Base-by-base conservation (phyloP, 1,284 basidiomycete genomes). In the Trametes polyzona region DNA sequence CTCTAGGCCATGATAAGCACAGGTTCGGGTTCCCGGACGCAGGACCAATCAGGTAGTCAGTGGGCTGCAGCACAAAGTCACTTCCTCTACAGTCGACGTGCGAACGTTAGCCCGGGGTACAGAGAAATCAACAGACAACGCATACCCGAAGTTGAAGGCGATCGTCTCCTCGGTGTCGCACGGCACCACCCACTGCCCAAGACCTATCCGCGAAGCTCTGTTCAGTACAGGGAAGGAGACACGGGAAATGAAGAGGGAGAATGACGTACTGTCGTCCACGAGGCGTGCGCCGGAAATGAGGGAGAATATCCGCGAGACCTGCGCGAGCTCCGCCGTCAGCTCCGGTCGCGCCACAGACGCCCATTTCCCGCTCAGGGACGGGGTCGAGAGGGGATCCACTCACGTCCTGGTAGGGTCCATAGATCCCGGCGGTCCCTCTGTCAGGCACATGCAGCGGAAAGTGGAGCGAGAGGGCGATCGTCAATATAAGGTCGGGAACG, bases 1-100 rank as follows among this genome's bases (percentile, higher is more conserved):
- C 92, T 52, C 79, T 77, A 0, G 93, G 93, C 93, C 93, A 96
- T 14, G 92, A 81, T 29, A 95, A 74, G 71, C 93, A 96, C 42
- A 93, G 73, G 47, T 81, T 78, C 0, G 88, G 84, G 62, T 88
- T 80, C 8, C 83, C 82, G 19, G 77, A 74, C 2, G 87, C 80
- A 37, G 86, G 87, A 8, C 92, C 92, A 57, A 93, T 89, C 47
- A 96, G 74, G 72, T 92, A 96, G 67, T 95, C 93, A 1, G 83
- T 84, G 1, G 93, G 93, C 59, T 90, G 83, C 12, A 96, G 74
- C 0, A 83, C 81, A 63, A 88, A 86, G 51, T 83, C 86, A 33
- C 74, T 73, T 5, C 74, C 74, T 1, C 88, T 90, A 61, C 21
- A 59, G n/a, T n/a, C 11, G 29, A 2, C 19, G 16, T 11, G 3